Evolutionary conservation across 257 asterid species (phyloP).

Genomic region (Lantana camara): DNA sequence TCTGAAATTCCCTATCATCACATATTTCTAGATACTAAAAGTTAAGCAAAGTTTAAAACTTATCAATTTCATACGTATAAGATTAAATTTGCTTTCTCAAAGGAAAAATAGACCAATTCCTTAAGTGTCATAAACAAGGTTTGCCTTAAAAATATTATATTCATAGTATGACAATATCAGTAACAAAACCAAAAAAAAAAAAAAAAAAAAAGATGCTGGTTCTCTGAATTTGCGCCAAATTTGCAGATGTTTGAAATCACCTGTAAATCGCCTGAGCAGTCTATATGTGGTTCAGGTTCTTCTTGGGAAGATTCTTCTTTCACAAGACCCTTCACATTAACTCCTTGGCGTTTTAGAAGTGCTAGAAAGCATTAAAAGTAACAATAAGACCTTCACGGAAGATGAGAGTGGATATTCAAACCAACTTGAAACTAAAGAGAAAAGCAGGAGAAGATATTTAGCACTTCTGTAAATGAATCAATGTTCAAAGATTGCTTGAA

Average conservation of each 20-base stretch:
- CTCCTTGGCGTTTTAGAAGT: constrained; percentile 92
- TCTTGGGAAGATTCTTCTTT: constrained; percentile 80
- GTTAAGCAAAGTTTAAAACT: background rate
- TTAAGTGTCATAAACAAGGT: constrained; percentile 14
- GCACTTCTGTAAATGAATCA: background rate
- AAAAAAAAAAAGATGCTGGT: constrained; percentile 3
- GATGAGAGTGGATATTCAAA: background rate
- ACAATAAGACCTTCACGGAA: constrained; percentile 17
- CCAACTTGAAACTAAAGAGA: constrained; percentile 9
- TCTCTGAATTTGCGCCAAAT: constrained; percentile 10
- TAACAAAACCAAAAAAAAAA: background rate
- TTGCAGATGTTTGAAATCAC: constrained; percentile 38
- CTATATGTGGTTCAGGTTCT: constrained; percentile 85
- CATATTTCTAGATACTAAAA: constrained; percentile 1
- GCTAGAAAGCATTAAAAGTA: constrained; percentile 52
- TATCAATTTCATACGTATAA: background rate
- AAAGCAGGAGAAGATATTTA: background rate
- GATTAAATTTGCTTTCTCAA: too few species aligned
- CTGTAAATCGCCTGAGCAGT: constrained; percentile 96
- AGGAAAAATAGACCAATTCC: too few species aligned
- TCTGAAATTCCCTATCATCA: background rate
- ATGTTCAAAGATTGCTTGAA: constrained; percentile 4
- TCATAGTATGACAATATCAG: constrained; percentile 3
- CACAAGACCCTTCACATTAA: constrained; percentile 90
- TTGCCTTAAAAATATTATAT: background rate